Conservation (phyloP, 2,329 filamentous ascomycete genomes). For the Apiospora rasikravindrae region DNA sequence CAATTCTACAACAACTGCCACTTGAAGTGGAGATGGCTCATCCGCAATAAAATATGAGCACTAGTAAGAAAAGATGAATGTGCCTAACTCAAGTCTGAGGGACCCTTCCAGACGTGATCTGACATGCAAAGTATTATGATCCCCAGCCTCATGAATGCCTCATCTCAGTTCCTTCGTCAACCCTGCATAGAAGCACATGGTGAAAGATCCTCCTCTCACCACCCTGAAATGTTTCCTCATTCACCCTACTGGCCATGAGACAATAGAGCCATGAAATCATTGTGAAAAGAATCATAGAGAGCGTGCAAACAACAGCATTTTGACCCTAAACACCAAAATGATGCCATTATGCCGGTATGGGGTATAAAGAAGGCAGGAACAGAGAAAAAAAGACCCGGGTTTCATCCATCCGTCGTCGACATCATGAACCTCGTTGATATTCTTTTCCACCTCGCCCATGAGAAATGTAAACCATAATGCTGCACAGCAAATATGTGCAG, state of each 20-base stretch:
- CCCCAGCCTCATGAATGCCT: not conserved
- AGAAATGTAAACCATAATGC: slow-evolving; percentile 12
- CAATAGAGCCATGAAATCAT: slow-evolving; percentile 1
- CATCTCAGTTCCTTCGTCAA: not conserved
- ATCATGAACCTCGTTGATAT: slow-evolving; percentile 3
- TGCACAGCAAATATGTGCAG: not conserved
- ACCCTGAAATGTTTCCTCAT: not conserved
- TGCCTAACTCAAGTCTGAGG: not conserved
- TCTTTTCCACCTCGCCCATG: not conserved
- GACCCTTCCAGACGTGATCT: not conserved
- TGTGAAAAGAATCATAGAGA: slow-evolving; percentile 6
- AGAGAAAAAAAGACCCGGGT: not conserved
- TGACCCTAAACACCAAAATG: slow-evolving; percentile 13
- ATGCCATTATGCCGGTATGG: slow-evolving; percentile 16
- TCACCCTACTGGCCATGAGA: not conserved
- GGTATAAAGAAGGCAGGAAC: slow-evolving; percentile 13
- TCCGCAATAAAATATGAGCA: not conserved
- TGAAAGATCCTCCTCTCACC: not conserved
- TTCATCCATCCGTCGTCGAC: slow-evolving; percentile 4
- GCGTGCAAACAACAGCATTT: slow-evolving; percentile 4
- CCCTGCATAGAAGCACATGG: not conserved
- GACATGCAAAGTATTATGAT: not conserved
- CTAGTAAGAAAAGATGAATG: not conserved
- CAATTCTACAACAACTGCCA: not conserved
- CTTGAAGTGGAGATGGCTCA: not conserved